Percentiles rank a stretch among this genome's conserved stretches.
These are phyloP conservation scores for Neofusicoccum laricinum DNA, from an alignment of 2,329 filamentous ascomycete species.

Conservation along the genomic window DNA sequence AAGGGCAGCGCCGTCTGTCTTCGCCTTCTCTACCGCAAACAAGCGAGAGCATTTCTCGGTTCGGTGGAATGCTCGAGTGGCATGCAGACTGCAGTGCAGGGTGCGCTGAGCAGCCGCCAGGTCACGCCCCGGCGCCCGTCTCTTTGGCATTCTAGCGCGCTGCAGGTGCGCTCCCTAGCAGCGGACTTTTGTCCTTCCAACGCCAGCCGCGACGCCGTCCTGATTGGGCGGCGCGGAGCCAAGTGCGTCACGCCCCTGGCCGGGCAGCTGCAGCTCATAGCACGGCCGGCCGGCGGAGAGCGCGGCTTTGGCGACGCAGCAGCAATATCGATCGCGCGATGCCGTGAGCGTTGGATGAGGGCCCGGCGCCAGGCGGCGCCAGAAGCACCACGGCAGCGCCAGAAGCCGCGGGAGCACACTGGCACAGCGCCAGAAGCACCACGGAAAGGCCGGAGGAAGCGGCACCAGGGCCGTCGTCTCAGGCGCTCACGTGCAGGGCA, in stretches of 20 bases:
- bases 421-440: background rate
- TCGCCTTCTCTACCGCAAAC: background rate
- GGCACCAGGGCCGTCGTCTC: background rate
- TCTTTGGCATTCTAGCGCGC: background rate
- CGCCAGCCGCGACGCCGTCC: background rate
- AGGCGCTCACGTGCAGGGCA: conserved; percentile 3
- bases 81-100: background rate
- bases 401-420: background rate
- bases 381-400: background rate
- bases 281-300: background rate
- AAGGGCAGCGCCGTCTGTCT: conserved; percentile 7
- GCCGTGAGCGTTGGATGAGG: background rate
- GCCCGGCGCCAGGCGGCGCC: background rate
- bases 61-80: background rate
- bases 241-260: background rate
- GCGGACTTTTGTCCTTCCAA: conserved; percentile 8
- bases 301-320: conserved; percentile 6
- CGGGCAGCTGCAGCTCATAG: background rate
- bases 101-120: background rate
- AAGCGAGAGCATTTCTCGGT: conserved; percentile 10
- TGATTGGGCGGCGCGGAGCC: background rate
- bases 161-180: background rate
- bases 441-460: background rate
- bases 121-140: background rate
- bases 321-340: background rate